Conservation (phyloP, 768 basidiomycete species). For the Leccinum longicurvipes region DNA sequence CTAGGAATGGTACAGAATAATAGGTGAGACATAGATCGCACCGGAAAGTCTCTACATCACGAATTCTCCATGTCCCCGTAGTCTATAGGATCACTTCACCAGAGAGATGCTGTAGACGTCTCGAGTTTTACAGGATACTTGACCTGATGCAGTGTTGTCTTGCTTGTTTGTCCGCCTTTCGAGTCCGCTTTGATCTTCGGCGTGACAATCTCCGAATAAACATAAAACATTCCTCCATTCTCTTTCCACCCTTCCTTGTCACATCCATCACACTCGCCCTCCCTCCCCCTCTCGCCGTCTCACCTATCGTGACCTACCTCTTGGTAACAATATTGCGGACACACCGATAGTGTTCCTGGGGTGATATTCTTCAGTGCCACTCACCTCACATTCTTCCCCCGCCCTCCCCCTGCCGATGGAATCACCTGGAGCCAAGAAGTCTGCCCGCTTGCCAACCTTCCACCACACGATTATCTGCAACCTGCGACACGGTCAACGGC, state of each 20-base stretch:
- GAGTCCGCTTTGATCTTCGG: constrained; percentile 12
- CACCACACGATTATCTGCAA: background rate
- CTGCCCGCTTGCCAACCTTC: background rate
- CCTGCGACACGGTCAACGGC: background rate
- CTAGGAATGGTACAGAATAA: constrained; percentile 5
- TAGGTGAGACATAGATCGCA: constrained; percentile 12
- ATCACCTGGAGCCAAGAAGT: background rate
- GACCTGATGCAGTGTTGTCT: background rate
- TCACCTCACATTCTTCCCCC: background rate
- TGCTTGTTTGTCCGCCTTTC: constrained; percentile 8
- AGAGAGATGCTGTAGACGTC: background rate
- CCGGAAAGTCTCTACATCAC: background rate
- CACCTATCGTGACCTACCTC: background rate
- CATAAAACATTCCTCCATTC: background rate
- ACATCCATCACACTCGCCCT: background rate
- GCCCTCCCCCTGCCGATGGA: background rate
- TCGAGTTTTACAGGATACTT: background rate
- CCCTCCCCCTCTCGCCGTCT: background rate
- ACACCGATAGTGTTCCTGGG: background rate
- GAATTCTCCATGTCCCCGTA: background rate
- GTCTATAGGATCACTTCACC: background rate
- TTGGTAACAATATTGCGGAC: background rate
- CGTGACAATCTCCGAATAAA: constrained; percentile 9
- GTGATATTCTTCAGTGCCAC: constrained; percentile 1
- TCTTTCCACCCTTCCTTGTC: background rate